phyloP scores from a whole-genome alignment of 257 asterid species.

The Fraxinus quadrangulata region DNA sequence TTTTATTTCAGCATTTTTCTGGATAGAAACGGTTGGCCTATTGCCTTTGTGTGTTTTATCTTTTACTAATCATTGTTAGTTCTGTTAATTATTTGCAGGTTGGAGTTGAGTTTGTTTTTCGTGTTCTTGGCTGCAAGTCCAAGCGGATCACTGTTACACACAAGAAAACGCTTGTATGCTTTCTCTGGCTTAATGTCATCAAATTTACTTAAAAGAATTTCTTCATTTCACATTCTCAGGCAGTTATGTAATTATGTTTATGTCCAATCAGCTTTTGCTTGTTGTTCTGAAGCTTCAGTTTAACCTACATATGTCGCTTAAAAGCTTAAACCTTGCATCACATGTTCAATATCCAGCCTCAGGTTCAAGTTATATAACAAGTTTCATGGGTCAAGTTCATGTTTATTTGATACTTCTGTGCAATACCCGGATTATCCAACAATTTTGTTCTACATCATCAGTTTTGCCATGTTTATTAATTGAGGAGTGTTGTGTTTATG shows the following conservation, averaged over 20 bases:
- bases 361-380: not conserved
- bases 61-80: slow-evolving; percentile 17
- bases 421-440: not conserved
- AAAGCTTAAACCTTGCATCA: slow-evolving; percentile 6
- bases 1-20: slow-evolving; percentile 21
- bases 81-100: slow-evolving; percentile 52
- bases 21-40: not conserved
- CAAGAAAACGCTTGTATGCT: slow-evolving; percentile 89
- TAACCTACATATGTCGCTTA: slow-evolving; percentile 6
- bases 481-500: not conserved
- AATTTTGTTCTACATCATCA: not conserved
- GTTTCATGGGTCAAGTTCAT: not conserved
- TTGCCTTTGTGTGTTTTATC: not conserved
- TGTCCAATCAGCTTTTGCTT: not conserved
- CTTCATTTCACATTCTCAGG: not conserved
- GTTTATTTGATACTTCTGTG: not conserved
- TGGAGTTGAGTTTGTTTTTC: slow-evolving; percentile 81
- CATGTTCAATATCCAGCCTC: not conserved
- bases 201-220: slow-evolving; percentile 4
- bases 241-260: slow-evolving; percentile 2
- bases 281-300: slow-evolving; percentile 23
- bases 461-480: not conserved
- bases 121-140: slow-evolving; percentile 97
- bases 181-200: slow-evolving; percentile 28
- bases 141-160: slow-evolving; percentile 95